Evolutionary conservation across 257 asterid species (phyloP), one percentile per base, ranked within the genome.

Genomic region (Nicotiana undulata): DNA sequence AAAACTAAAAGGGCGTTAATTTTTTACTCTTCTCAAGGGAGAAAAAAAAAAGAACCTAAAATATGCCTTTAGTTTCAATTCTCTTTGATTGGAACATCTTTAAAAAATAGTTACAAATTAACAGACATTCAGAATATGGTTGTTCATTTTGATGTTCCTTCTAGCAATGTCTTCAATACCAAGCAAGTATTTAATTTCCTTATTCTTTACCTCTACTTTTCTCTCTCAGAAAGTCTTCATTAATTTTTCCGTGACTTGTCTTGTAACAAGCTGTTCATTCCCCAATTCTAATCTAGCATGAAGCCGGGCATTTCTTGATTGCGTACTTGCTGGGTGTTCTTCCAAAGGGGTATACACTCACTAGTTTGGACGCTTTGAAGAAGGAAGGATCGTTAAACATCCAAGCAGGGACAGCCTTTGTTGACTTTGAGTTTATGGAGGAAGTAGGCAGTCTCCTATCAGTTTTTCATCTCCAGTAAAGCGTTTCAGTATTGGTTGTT

Each of bases 371-470:
- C 52, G 97, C 98, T 77, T 85, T 90, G 79, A 91, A 87, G 89
- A 93, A 91, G 87, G 95, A 93, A 87, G 97, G 99, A 75, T 95
- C 97, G 1, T 91, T 92, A 49, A 95, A 93, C 82, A 91, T 95
- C 86, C 99, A 95, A 89, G 98, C 99, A 49, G 99, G 99, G 84
- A 91, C 98, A 53, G 93, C 95, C 34, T 95, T 95, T 84, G 97
- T 95, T 68, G 99, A 95, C 90, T 92, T 93, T 0, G 97, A 95
- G 74, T 95, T 93, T 86, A 86, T 85, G 22, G 96, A 95, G 84
- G 99, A 95, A 89, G 99, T 95, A 80, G 68, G 97, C 87, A 78
- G 75, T 67, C 81, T 89, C 87, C 67, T 68, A 61, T 15, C 44
- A 24, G 49, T 15, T 12, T 3, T 40, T 6, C 15, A 72, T 60